These are phyloP conservation scores for Amauroascus verrucosus DNA, from an alignment of 2,329 filamentous ascomycete species.

Conservation along the genomic window DNA sequence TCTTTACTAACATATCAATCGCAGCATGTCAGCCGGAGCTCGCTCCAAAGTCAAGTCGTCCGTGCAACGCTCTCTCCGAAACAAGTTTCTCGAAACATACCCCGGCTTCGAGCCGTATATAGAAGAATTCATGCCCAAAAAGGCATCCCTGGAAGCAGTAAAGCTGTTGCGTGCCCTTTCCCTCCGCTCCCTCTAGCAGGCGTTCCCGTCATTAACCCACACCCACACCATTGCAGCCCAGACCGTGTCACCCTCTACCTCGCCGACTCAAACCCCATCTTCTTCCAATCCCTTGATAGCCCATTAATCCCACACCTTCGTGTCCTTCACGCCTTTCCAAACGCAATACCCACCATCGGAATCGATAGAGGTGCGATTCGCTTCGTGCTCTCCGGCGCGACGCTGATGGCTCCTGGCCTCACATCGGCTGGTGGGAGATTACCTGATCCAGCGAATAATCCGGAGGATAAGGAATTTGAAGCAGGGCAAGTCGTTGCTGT, in stretches of 20 bases:
- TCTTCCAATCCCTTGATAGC: conserved; percentile 76
- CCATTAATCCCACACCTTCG: conserved; percentile 76
- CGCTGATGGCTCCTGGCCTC: conserved; percentile 90
- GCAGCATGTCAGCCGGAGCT: conserved; percentile 15
- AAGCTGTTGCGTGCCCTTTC: too few species aligned
- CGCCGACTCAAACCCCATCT: conserved; percentile 65
- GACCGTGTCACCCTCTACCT: conserved; percentile 85
- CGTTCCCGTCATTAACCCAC: too few species aligned
- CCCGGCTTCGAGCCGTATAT: conserved; percentile 78
- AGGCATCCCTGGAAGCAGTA: conserved; percentile 76
- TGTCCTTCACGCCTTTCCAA: conserved; percentile 81
- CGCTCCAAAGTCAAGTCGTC: conserved; percentile 92
- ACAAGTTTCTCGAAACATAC: conserved; percentile 72
- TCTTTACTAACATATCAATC: background rate
- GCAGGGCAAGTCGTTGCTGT: conserved; percentile 80
- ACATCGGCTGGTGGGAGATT: conserved; percentile 73
- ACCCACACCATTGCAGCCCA: conserved; percentile 42
- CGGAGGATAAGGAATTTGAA: conserved; percentile 50
- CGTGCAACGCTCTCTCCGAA: conserved; percentile 74
- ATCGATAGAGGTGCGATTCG: conserved; percentile 95
- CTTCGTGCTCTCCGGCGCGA: conserved; percentile 86
- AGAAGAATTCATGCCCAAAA: conserved; percentile 92
- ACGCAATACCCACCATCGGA: conserved; percentile 69
- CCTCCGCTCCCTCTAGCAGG: too few species aligned
- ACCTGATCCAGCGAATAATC: conserved; percentile 44